Conservation (phyloP, 495 filamentous ascomycete genomes). For the Aspergillus heteromorphus region DNA sequence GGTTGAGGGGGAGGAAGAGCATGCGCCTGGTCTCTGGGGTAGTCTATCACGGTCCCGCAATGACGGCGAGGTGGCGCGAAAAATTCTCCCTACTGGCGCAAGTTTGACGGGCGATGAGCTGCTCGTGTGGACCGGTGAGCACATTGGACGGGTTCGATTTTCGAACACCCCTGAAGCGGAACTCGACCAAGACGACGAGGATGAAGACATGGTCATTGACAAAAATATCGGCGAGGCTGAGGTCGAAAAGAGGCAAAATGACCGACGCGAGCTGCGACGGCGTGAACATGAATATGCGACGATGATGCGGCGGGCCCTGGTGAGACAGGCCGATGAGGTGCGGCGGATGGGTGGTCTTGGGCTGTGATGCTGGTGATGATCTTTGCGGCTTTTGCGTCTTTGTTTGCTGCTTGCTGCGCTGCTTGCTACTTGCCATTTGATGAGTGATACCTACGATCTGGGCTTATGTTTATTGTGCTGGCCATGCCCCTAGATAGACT, state of each 20-base stretch:
- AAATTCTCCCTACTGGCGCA: conserved; percentile 59
- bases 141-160: conserved; percentile 65
- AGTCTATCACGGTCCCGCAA: conserved; percentile 15
- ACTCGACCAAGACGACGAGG: conserved; percentile 35
- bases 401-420: too few species aligned
- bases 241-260: conserved; percentile 37
- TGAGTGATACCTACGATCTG: background rate
- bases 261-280: conserved; percentile 31
- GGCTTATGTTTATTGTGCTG: background rate
- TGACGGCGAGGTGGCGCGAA: conserved; percentile 55
- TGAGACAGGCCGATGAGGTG: conserved; percentile 78
- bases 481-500: background rate
- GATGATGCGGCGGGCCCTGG: conserved; percentile 68
- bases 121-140: conserved; percentile 76
- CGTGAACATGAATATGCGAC: conserved; percentile 55
- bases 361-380: conserved; percentile 29
- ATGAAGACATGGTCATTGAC: conserved; percentile 36
- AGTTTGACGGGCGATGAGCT: conserved; percentile 54
- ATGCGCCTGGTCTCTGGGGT: conserved; percentile 27
- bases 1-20: background rate
- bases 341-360: conserved; percentile 69
- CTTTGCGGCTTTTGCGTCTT: too few species aligned
- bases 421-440: too few species aligned
- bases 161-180: conserved; percentile 44
- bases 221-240: conserved; percentile 31